Base-by-base conservation (phyloP, 208 protist genomes). In the Crithidia bombi region DNA sequence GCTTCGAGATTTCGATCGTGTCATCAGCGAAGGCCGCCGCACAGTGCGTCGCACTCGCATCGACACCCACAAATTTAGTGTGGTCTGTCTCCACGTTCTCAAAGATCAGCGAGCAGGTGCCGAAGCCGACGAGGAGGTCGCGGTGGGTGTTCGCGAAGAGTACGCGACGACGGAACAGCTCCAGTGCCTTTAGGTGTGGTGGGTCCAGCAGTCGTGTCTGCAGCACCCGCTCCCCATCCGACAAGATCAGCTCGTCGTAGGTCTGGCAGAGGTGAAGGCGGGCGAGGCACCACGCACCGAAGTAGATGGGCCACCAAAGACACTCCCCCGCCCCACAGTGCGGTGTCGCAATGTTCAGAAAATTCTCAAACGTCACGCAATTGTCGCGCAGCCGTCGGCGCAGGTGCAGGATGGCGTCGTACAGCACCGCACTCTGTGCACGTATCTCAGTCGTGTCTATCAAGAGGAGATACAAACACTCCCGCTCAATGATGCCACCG, bases 71-170 rank as follows among this genome's bases (percentile, higher is more conserved):
- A 33, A 80, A 72, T 46, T 74, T 75, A 19, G 78, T 83, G 55
- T 78, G 75, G 57, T 88, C 80, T 5, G 75, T 72, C 19, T 65
- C 58, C 5, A 73, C 69, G 17, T 56, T 75, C 36, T 86, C 78
- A 41, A 77, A 92, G 50, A 92, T 75, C 33, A 92, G 63, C 19
- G 86, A 86, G 44, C 78, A 73, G 17, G 86, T 87, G 47, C 78
- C 75, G 41, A 92, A 92, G 23, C 86, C 86, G 14, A 89, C 86
- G 39, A 92, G 66, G 15, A 92, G 54, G 69, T 92, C 87, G n/a
- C 86, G 79, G 38, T 86, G 77, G 1, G 79, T 86, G 69, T 92
- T 92, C 10, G 83, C 81, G 62, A 92, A 92, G 26, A 92, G 69
- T 41, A 79, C 85, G 38, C 87, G 81, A 32, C 75, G 71, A 2